A percentile compares a stretch with the other conserved stretches of the same genome.
phyloP scores from a whole-genome alignment of 805 yeast genomes.

The Candida anglica region DNA sequence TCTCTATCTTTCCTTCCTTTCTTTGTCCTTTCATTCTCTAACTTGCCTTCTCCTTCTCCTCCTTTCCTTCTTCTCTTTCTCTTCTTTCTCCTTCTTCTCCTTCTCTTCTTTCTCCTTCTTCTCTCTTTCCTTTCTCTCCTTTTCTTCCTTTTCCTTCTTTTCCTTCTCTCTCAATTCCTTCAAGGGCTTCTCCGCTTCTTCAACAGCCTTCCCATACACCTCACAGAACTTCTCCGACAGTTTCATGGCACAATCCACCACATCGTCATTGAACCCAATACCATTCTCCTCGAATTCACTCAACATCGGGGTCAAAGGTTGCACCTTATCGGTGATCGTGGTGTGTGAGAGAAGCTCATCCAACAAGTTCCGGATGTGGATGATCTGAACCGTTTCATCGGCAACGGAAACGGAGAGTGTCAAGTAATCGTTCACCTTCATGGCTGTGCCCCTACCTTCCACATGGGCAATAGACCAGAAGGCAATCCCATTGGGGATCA shows the following conservation, averaged over 20 bases:
- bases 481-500: conserved; percentile 34
- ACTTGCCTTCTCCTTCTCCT: neutral
- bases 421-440: conserved; percentile 18
- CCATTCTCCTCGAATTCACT: neutral
- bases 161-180: neutral
- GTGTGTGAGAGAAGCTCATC: conserved; percentile 11
- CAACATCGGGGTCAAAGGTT: conserved; percentile 3
- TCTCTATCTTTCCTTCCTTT: too few relatives aligned
- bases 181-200: neutral
- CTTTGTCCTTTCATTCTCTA: too few relatives aligned
- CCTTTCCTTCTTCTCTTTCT: neutral
- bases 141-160: conserved; percentile 1
- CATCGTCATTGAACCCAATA: conserved; percentile 17
- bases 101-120: neutral
- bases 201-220: conserved; percentile 15
- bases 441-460: neutral
- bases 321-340: conserved; percentile 3
- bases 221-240: conserved; percentile 22
- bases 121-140: neutral
- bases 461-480: conserved; percentile 17
- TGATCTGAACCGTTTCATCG: conserved; percentile 32
- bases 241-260: conserved; percentile 26
- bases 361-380: conserved; percentile 31
- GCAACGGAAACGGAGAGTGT: conserved; percentile 33
- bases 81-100: neutral